These are phyloP conservation scores for Zygosaccharomyces pseudorouxii DNA, from an alignment of 805 yeast species.

Conservation along the genomic window DNA sequence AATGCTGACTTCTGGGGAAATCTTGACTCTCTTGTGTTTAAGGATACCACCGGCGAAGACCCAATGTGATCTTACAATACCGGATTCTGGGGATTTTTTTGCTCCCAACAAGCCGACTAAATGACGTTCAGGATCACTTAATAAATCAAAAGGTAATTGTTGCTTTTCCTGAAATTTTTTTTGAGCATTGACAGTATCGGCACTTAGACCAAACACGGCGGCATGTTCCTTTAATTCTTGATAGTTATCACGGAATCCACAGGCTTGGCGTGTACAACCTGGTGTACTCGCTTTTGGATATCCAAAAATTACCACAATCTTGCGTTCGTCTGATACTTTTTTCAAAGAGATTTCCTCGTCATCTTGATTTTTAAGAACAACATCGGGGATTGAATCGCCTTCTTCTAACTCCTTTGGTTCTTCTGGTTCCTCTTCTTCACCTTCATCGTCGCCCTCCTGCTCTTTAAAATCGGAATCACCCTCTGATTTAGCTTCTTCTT, in stretches of 20 bases:
- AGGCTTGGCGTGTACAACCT: conserved; percentile 93
- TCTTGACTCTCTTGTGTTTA: conserved; percentile 36
- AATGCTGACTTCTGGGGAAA: conserved; percentile 54
- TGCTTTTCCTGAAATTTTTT: conserved; percentile 70
- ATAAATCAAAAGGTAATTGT: conserved; percentile 62
- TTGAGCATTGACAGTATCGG: conserved; percentile 78
- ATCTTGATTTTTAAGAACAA: conserved; percentile 63
- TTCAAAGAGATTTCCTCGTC: conserved; percentile 54
- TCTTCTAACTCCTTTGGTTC: conserved; percentile 34
- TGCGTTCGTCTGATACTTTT: conserved; percentile 38
- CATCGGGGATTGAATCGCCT: conserved; percentile 65
- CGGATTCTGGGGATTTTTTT: conserved; percentile 63
- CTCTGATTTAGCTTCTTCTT: conserved; percentile 6
- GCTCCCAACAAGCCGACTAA: conserved; percentile 78
- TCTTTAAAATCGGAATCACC: conserved; percentile 2
- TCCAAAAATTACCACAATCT: conserved; percentile 56
- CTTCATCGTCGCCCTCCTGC: background rate
- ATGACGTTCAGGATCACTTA: conserved; percentile 69
- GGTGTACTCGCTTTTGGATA: conserved; percentile 94
- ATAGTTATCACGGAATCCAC: conserved; percentile 74
- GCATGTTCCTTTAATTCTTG: conserved; percentile 37
- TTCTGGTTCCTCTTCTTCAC: conserved; percentile 9
- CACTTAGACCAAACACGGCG: conserved; percentile 73
- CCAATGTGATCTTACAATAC: conserved; percentile 89
- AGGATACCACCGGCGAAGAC: conserved; percentile 75